Evolutionary conservation across 164 flowering plant genomes (phyloP), one percentile per base, ranked within the genome.

Genomic region (Kalanchoe fedtschenkoi): DNA sequence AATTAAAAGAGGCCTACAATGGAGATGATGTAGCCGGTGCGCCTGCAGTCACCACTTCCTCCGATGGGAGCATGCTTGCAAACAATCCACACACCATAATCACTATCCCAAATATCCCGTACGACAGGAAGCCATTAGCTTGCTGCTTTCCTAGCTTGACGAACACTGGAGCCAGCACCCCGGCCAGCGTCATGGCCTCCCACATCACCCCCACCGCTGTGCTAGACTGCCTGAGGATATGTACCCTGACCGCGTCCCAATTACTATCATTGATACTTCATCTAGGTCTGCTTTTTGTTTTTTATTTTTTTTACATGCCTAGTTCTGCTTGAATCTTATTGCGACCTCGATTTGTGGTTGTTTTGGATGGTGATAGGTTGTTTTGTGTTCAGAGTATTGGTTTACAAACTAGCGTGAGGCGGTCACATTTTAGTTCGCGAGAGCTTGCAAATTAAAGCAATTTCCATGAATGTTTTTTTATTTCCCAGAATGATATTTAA

Each of bases 221-320:
- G 5, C 81, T 26, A 71, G 80, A 60, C 55, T 85, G 66, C 84
- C 88, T 0, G 76, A 71, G 3, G 88, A 85, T 43, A 69, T 70
- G 61, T 81, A 68, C 57, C 88, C 86, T 6, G 91, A 85, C 51
- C 74, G 76, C 1, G 80, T 85, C 6, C 91, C 91, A 6, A 65
- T 80, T 64, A 78, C 82, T 7, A 76, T 83, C 62, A 73, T 85
- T 24, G 91, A 85, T 62, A 81, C 88, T 34, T 75, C 90, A 0
- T 78, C 88, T 3, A 81, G 84, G 90, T 84, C 26, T 16, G 38
- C n/a, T n/a, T n/a, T n/a, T 19, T 6, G 7, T 21, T 34, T 11
- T 14, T 38, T 61, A 22, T 38, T 41, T 60, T 11, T 61, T 24
- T 28, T 24, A 1, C 6, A 38, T 10, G n/a, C n/a, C n/a, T n/a